Conservation (phyloP, 1,284 basidiomycete species). For the Ustilago tritici region DNA sequence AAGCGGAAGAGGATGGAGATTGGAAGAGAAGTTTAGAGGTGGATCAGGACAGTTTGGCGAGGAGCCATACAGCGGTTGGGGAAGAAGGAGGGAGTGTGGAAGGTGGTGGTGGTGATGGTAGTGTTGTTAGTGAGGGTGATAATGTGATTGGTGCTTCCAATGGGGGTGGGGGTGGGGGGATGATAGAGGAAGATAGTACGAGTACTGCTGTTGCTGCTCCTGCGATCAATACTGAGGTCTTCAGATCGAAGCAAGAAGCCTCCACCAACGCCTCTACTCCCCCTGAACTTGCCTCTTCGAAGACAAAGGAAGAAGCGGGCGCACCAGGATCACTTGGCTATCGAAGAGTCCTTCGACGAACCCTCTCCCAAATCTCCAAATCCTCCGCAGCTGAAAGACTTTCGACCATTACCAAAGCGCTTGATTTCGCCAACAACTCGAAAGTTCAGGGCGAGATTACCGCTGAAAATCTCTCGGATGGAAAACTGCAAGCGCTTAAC, state of each 20-base stretch:
- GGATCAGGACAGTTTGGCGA: constrained; percentile 35
- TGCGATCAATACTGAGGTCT: constrained; percentile 22
- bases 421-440: constrained; percentile 69
- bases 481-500: constrained; percentile 34
- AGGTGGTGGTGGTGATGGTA: constrained; percentile 13
- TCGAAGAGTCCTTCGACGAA: constrained; percentile 50
- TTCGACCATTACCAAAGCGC: constrained; percentile 60
- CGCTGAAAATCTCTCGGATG: constrained; percentile 44
- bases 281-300: not conserved
- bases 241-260: constrained; percentile 8
- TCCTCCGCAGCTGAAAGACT: constrained; percentile 60
- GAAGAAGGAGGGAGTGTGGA: constrained; percentile 8
- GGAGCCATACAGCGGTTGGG: constrained; percentile 35
- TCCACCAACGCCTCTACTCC: not conserved
- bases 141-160: not conserved
- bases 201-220: constrained; percentile 11
- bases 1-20: constrained; percentile 53
- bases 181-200: not conserved
- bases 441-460: constrained; percentile 65
- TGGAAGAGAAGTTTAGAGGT: constrained; percentile 27
- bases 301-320: constrained; percentile 16
- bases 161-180: constrained; percentile 3
- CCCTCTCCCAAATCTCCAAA: constrained; percentile 56
- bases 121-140: constrained; percentile 17
- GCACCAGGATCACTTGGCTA: constrained; percentile 59